Evolutionary conservation across 129 eudicot genomes (phyloP), one percentile per base, ranked within the genome.

Genomic region (Helichrysum umbraculigerum): DNA sequence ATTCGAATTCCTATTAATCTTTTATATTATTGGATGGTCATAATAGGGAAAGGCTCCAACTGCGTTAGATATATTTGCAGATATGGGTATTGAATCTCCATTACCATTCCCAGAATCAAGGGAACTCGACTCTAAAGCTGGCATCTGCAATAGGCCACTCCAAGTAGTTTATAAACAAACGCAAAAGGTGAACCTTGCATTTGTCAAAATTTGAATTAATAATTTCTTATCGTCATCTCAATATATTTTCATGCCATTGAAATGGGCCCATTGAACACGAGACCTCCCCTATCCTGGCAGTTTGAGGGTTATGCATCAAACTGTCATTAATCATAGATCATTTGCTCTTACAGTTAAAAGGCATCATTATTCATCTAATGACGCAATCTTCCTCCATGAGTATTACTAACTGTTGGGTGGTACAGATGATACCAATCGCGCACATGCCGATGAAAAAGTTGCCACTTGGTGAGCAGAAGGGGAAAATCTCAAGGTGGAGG

Each of bases 401-500:
- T 28, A 16, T 39, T 60, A 52, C 34, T 78, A 63, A 52, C 56
- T 83, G 50, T 77, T 42, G 66, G 52, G 72, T 34, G 63, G 60
- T 82, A 70, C 80, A 92, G 96, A 90, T 86, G 95, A 73, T 88
- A 75, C 92, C 96, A 56, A 67, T 90, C 67, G 86, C 87, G 60
- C 91, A 90, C 59, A 59, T 88, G 71, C 76, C 95, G 4, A 85
- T 81, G 85, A 90, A 86, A 86, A 90, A 90, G 76, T 51, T 82
- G 74, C 82, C 87, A 72, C 85, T 79, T 61, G 83, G 66, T 3
- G 92, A 90, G 65, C 91, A 86, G 30, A 86, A 84, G 39, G 92
- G 97, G 20, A 88, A 88, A 76, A 19, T 91, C 80, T 80, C 84
- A 77, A 88, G 92, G 74, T 91, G 92, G 97, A 91, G 85, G 66